Conservation (phyloP, 495 filamentous ascomycete genomes). For the Annulohypoxylon bovei region DNA sequence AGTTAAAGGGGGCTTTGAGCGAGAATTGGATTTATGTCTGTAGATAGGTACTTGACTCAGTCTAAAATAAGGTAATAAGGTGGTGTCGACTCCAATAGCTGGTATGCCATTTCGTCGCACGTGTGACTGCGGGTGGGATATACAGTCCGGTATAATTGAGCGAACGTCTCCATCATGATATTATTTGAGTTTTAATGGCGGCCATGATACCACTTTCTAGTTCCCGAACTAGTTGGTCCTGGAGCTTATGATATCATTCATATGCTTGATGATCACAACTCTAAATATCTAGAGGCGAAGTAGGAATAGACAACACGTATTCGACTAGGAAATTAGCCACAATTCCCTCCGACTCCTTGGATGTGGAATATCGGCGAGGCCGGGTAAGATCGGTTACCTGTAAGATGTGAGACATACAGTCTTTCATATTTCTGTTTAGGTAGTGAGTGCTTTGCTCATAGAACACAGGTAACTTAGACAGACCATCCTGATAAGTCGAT, state of each 20-base stretch:
- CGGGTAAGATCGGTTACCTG: background rate
- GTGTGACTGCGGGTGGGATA: background rate
- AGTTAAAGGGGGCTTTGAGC: background rate
- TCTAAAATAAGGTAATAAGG: background rate
- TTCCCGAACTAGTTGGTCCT: slow-evolving; percentile 6
- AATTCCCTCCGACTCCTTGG: background rate
- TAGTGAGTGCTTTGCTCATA: too few species aligned
- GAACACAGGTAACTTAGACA: background rate
- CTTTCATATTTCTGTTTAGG: too few species aligned
- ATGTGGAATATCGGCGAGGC: too few species aligned
- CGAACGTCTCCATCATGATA: background rate
- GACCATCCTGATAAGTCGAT: background rate
- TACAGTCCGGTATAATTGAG: background rate
- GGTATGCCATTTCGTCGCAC: background rate
- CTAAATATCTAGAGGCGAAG: background rate
- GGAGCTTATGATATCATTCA: slow-evolving; percentile 24
- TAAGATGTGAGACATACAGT: too few species aligned
- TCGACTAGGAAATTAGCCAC: background rate
- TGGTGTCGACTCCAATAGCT: background rate
- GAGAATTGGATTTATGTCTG: background rate
- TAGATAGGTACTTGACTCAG: background rate
- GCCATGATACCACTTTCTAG: background rate
- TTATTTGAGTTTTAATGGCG: slow-evolving; percentile 16
- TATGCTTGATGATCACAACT: background rate
- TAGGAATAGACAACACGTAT: background rate